phyloP scores from a whole-genome alignment of 345 rosid species.

The Isatis tinctoria region DNA sequence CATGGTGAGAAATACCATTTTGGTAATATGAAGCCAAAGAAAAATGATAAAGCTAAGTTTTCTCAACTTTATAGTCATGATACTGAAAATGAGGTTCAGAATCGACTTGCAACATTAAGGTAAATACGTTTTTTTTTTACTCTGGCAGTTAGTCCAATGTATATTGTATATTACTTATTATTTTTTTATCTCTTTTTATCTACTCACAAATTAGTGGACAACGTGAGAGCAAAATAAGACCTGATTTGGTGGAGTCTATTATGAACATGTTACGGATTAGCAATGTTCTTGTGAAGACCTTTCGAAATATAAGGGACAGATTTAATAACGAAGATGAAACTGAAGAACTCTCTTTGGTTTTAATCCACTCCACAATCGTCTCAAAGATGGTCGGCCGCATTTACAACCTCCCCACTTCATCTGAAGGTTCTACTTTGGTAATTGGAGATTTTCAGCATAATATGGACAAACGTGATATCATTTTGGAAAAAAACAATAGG shows the following conservation, averaged over 20 bases:
- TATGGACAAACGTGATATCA: neutral
- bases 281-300: neutral
- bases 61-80: neutral
- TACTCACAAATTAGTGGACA: too few species aligned
- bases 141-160: too few species aligned
- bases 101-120: neutral
- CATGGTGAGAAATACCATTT: neutral
- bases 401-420: neutral
- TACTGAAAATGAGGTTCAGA: neutral
- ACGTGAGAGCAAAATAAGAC: neutral
- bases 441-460: neutral
- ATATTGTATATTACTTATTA: too few species aligned
- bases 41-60: neutral
- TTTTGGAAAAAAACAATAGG: neutral
- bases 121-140: too few species aligned
- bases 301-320: neutral
- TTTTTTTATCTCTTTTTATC: neutral
- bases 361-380: neutral
- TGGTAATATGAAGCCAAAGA: neutral
- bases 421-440: neutral
- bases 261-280: neutral
- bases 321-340: neutral
- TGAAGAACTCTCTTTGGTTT: neutral
- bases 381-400: neutral
- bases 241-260: neutral